Evolutionary conservation across 805 yeast genomes (phyloP), one percentile per base, ranked within the genome.

Genomic region (Wickerhamiella qilinensis): DNA sequence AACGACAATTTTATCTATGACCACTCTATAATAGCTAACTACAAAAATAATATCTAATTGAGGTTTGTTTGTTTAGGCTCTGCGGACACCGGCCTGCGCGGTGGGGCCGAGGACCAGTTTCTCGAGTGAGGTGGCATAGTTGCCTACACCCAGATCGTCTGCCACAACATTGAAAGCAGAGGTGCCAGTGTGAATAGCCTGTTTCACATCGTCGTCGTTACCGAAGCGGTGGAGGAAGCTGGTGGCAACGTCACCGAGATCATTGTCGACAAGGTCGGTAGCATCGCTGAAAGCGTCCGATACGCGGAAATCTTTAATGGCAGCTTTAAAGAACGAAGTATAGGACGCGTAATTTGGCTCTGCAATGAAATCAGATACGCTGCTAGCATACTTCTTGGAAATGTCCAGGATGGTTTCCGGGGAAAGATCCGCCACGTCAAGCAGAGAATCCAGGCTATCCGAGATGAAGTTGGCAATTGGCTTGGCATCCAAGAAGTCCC

Each of bases 321-420:
- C 24, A 6, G 21, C 17, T 25, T 33, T 30, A 24, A 33, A 7
- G 22, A n/a, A 30, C 8, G 18, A 9, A n/a, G 19, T 16, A 21
- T 21, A 35, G 4, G 34, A 22, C n/a, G 35, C 29, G 27, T 28
- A 38, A 9, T 22, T 5, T 9, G 38, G 21, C 12, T 27, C 38
- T 11, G 17, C 30, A 7, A 27, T 15, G 29, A 28, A 34, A 16
- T 30, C 18, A 12, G 20, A 16, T 35, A 17, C 34, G 22, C 32
- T 35, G 3, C 30, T 9, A 20, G 33, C 35, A 30, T 20, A 30
- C 16, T 20, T 20, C 20, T n/a, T 27, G 28, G 33, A 9, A 18
- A 36, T 18, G 20, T 19, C 15, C 5, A 12, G n/a, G 25, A 24
- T 16, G 20, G 9, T 30, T 8, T 30, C 29, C 11, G 11, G n/a